Base-by-base conservation (phyloP, 441 rosid genomes). In the Monsonia emarginata region DNA sequence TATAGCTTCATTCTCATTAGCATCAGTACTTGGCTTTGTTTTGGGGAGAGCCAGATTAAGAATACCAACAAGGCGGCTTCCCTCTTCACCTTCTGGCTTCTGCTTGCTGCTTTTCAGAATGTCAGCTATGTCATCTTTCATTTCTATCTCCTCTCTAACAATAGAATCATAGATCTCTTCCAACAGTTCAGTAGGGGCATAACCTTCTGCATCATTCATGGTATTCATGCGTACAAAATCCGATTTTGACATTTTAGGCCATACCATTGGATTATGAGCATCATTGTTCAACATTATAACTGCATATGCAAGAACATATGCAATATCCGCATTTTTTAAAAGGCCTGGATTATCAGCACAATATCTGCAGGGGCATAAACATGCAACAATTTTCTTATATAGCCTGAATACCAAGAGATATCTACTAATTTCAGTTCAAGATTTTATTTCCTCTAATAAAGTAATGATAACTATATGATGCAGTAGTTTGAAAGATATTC, bases 291-390 rank as follows among this genome's bases (percentile, higher is more conserved):
- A 75, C 97, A 95, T 87, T 76, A 95, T 95, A 80, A 95, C 97
- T 54, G 98, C 93, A 79, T 95, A 95, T 65, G 98, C 98, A 78
- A 95, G 99, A 80, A 95, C 92, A 82, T 95, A 95, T 54, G 99
- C 99, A 65, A 95, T 95, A 71, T 95, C 97, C 63, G 98, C 98
- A 80, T 95, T 95, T 84, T 88, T 86, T 81, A 90, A 88, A 65
- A 95, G 93, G 70, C 85, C 95, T 11, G 97, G 97, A 75, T 92
- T 92, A 79, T 92, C 89, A 67, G 98, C 96, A 76, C 97, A 91
- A 80, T 90, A 95, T 80, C 99, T 95, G 89, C 86, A 21, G 58
- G 76, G 42, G 70, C 72, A 77, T 52, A 66, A 24, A 80, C 38
- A 82, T 22, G 64, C 67, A 65, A 72, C 72, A 40, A 68, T 32